phyloP scores from a whole-genome alignment of 2,329 filamentous ascomycete genomes.

The Helicocarpus griseus region DNA sequence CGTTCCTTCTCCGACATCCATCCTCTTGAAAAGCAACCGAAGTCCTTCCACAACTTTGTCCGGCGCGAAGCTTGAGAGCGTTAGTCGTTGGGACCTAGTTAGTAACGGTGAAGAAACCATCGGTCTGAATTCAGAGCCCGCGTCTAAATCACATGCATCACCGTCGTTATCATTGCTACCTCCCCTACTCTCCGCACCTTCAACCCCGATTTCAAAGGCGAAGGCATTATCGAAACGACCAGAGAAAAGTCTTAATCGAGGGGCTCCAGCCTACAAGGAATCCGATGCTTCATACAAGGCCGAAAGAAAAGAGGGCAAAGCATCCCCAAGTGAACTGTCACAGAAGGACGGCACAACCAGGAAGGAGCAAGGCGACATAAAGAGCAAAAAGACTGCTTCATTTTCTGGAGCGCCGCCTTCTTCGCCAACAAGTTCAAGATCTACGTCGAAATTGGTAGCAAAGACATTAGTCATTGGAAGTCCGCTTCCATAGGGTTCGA shows the following conservation, averaged over 20 bases:
- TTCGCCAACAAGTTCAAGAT: no score
- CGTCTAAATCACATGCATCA: neutral
- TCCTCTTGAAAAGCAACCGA: neutral
- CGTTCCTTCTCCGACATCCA: neutral
- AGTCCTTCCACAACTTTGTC: neutral
- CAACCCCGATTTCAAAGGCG: neutral
- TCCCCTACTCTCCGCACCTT: neutral
- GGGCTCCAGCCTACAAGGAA: neutral
- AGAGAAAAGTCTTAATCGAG: neutral
- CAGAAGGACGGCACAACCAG: no score
- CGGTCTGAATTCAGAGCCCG: neutral
- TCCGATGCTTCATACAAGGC: neutral
- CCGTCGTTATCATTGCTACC: neutral
- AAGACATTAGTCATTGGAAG: no score
- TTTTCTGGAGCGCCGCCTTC: no score
- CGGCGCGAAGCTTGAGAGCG: no score
- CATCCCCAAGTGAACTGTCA: no score
- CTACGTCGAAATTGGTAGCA: no score
- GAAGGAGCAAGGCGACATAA: no score
- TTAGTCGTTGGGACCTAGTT: no score
- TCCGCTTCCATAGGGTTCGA: no score
- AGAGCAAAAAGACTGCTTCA: no score
- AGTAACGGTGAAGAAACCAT: neutral
- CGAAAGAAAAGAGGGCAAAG: neutral
- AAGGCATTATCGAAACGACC: neutral